Conservation (phyloP, 805 yeast genomes). For the Candida mattraensis region DNA sequence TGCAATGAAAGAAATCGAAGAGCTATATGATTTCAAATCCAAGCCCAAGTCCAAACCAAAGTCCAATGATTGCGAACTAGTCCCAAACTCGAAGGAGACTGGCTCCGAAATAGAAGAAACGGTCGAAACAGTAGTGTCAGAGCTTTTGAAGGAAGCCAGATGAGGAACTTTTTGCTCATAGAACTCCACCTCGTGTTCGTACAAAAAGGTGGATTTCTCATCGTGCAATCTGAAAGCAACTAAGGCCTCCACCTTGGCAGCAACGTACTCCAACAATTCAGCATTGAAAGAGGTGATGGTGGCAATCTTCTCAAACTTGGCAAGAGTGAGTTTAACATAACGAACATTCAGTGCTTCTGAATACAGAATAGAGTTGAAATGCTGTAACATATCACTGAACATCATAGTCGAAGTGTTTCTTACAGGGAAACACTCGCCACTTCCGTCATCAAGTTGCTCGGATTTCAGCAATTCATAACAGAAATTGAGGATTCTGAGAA, state of each 20-base stretch:
- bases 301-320: slow-evolving; percentile 15
- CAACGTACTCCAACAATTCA: slow-evolving; percentile 5
- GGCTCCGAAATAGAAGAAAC: not conserved
- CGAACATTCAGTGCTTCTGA: slow-evolving; percentile 7
- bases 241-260: slow-evolving; percentile 10
- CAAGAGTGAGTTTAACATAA: slow-evolving; percentile 8
- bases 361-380: slow-evolving; percentile 14
- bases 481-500: slow-evolving; percentile 14
- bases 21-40: not conserved
- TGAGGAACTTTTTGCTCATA: not conserved
- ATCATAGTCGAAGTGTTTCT: slow-evolving; percentile 10
- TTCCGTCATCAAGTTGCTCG: slow-evolving; percentile 1
- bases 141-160: not conserved
- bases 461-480: slow-evolving; percentile 10
- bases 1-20: not conserved
- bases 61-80: not conserved
- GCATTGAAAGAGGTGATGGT: slow-evolving; percentile 6
- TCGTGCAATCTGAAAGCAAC: slow-evolving; percentile 2
- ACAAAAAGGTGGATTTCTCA: slow-evolving; percentile 1
- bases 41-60: not conserved
- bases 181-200: slow-evolving; percentile 6
- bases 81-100: not conserved
- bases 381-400: slow-evolving; percentile 13
- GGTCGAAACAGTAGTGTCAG: not conserved
- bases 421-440: slow-evolving; percentile 7